Percentiles rank a stretch among this genome's conserved stretches.
phyloP scores from a whole-genome alignment of 768 basidiomycete genomes.

The Lentinula aciculospora region DNA sequence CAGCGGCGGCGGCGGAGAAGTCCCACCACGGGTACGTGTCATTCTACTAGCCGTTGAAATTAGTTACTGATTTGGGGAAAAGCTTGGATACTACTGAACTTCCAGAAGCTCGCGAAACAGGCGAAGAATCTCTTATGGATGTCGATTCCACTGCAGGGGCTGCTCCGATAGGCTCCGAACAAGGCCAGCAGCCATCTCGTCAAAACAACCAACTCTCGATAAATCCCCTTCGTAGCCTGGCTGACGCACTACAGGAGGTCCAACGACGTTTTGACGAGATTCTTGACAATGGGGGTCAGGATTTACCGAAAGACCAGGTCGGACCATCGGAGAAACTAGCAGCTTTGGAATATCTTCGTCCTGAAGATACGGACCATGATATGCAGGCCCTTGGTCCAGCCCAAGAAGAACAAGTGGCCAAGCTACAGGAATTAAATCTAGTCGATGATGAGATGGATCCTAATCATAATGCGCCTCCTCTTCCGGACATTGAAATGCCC shows the following conservation, averaged over 20 bases:
- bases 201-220: constrained; percentile 29
- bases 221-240: constrained; percentile 73
- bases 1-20: not conserved
- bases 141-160: constrained; percentile 18
- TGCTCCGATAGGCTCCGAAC: constrained; percentile 36
- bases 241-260: constrained; percentile 79
- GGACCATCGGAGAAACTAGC: constrained; percentile 30
- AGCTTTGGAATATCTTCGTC: constrained; percentile 72
- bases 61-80: not conserved
- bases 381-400: constrained; percentile 91
- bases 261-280: constrained; percentile 84
- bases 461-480: constrained; percentile 18
- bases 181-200: constrained; percentile 35
- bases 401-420: constrained; percentile 76
- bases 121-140: constrained; percentile 8
- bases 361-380: constrained; percentile 61
- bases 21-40: not conserved
- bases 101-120: constrained; percentile 14
- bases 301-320: constrained; percentile 26
- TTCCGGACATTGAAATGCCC: constrained; percentile 46
- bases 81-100: constrained; percentile 14
- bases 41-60: constrained; percentile 3
- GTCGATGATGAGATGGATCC: constrained; percentile 48
- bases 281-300: constrained; percentile 32
- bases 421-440: constrained; percentile 75